phyloP scores from a whole-genome alignment of 2,329 filamentous ascomycete species.

The Alternaria viburni region DNA sequence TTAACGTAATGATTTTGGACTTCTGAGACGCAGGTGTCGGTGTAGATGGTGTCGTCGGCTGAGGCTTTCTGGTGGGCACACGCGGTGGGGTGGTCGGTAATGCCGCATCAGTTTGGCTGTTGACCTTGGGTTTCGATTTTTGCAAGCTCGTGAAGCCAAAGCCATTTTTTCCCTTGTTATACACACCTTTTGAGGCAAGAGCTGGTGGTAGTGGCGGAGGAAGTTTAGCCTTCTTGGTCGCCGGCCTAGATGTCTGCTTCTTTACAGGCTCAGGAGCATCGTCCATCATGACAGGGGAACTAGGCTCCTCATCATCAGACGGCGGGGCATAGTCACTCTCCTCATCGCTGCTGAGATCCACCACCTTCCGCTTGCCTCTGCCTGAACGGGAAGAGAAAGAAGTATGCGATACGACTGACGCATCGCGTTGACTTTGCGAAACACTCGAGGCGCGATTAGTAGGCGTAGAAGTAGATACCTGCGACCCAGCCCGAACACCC shows the following conservation, averaged over 20 bases:
- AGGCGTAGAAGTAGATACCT: slow-evolving; percentile 3
- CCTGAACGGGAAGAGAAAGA: neutral
- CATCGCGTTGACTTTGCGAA: neutral
- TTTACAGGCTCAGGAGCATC: neutral
- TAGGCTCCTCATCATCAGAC: slow-evolving; percentile 4
- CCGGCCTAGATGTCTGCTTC: neutral
- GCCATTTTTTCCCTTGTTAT: slow-evolving; percentile 7
- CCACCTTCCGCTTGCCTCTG: slow-evolving; percentile 6
- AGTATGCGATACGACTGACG: slow-evolving; percentile 3
- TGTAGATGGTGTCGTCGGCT: neutral
- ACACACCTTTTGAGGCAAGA: neutral
- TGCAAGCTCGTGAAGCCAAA: slow-evolving; percentile 9
- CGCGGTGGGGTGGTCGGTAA: neutral
- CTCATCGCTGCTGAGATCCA: slow-evolving; percentile 13
- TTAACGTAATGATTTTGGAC: neutral
- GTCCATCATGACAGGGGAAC: neutral
- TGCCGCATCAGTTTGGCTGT: neutral
- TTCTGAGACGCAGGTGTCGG: neutral
- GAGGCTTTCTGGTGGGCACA: neutral
- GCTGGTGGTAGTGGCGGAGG: neutral
- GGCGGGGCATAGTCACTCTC: slow-evolving; percentile 9
- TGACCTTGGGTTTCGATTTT: neutral
- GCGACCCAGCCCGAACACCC: slow-evolving; percentile 4
- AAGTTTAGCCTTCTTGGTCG: neutral
- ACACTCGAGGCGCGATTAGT: neutral